A percentile compares a stretch with the other conserved stretches of the same genome.
These are phyloP conservation scores for Kodamaea anthophila DNA, from an alignment of 1,139 yeast genomes.

Conservation along the genomic window DNA sequence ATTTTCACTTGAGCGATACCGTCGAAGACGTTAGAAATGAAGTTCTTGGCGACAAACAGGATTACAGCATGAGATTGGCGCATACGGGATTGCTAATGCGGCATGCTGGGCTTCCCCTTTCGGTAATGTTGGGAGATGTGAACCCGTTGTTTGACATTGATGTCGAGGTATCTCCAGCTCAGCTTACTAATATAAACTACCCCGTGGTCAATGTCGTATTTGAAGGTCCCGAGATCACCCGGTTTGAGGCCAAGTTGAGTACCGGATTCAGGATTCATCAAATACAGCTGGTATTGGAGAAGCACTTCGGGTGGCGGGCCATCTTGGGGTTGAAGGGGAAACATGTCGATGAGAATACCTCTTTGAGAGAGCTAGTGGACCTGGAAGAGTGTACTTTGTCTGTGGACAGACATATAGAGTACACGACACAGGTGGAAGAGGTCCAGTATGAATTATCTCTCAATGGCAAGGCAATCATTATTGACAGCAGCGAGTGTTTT, in stretches of 20 bases:
- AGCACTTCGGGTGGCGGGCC: slow-evolving; percentile 1
- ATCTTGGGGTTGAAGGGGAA: background rate
- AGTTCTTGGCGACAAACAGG: background rate
- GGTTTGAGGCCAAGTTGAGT: no score
- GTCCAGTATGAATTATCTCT: slow-evolving; percentile 17
- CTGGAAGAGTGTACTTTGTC: background rate
- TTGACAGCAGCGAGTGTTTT: slow-evolving; percentile 39
- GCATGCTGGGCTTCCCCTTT: slow-evolving; percentile 12
- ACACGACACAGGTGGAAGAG: background rate
- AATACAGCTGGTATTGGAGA: slow-evolving; percentile 4
- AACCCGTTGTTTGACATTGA: slow-evolving; percentile 16
- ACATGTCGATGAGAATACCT: background rate
- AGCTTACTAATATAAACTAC: slow-evolving; percentile 2
- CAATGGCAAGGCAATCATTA: slow-evolving; percentile 13
- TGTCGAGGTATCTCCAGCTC: slow-evolving; percentile 4
- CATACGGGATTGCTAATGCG: slow-evolving; percentile 9
- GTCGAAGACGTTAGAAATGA: slow-evolving; percentile 3
- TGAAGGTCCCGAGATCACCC: slow-evolving; percentile 1
- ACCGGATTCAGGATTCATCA: slow-evolving; percentile 7
- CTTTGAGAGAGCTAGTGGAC: background rate
- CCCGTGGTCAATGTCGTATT: slow-evolving; percentile 2
- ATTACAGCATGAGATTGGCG: background rate
- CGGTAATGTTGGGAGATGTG: slow-evolving; percentile 24
- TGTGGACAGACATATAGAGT: slow-evolving; percentile 1
- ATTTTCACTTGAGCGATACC: slow-evolving; percentile 3